Evolutionary conservation across 169 alveolate species (phyloP).

Genomic region (Toxoplasma gondii): DNA sequence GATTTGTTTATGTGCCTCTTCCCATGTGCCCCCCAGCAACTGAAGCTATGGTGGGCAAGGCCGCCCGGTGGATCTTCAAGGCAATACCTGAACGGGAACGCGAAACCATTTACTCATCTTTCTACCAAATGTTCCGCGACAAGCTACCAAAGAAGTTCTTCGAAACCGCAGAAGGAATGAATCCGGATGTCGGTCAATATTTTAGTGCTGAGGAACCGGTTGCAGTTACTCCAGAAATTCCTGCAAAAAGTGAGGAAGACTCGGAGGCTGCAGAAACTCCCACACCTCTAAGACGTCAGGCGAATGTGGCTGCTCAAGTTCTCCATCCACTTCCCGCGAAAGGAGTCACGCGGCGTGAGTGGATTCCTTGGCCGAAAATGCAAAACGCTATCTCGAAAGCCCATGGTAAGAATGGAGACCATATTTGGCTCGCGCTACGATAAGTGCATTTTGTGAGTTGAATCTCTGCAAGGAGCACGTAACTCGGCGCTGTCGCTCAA

Average conservation of each 20-base stretch:
- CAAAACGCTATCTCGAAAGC: background rate
- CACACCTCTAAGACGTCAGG: background rate
- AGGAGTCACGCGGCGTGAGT: background rate
- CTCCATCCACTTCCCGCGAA: background rate
- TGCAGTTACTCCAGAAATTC: background rate
- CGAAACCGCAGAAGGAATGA: background rate
- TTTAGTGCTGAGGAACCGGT: background rate
- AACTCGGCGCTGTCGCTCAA: too few relatives aligned
- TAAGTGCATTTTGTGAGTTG: too few relatives aligned
- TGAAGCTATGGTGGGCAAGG: background rate
- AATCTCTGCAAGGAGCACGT: too few relatives aligned
- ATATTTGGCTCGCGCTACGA: too few relatives aligned
- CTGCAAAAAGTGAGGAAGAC: background rate
- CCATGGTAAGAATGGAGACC: background rate
- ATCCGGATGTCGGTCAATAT: background rate
- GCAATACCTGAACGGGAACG: background rate
- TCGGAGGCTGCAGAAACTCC: background rate
- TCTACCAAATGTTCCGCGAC: background rate
- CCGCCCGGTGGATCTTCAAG: conserved; percentile 16
- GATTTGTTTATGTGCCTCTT: background rate
- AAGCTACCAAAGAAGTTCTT: background rate
- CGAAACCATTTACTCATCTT: background rate
- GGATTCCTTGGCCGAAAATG: background rate
- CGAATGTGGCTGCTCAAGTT: background rate
- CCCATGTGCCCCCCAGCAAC: background rate